Percentiles rank a stretch among this genome's conserved stretches.
phyloP scores from a whole-genome alignment of 768 basidiomycete genomes.

The Leucosporidium creatinivorum region DNA sequence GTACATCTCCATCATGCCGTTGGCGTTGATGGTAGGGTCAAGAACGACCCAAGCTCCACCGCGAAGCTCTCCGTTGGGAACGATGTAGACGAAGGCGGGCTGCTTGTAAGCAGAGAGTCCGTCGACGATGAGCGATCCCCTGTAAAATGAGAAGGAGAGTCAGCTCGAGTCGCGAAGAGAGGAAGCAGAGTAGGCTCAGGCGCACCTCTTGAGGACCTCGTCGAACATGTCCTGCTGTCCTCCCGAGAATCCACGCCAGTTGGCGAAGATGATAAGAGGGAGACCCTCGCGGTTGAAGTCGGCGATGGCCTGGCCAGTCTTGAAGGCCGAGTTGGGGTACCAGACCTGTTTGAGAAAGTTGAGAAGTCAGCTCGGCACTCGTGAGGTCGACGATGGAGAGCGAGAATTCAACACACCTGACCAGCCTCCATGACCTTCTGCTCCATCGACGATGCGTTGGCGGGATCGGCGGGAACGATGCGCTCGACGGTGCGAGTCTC shows the following conservation, averaged over 20 bases:
- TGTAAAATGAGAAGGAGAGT: constrained; percentile 2
- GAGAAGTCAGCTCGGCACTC: neutral
- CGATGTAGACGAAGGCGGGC: constrained; percentile 95
- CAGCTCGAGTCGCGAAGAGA: neutral
- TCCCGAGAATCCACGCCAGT: constrained; percentile 99
- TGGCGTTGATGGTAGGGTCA: constrained; percentile 91
- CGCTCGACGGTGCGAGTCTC: constrained; percentile 97
- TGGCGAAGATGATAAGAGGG: constrained; percentile 96
- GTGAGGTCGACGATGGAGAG: too few species aligned
- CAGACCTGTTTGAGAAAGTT: constrained; percentile 53
- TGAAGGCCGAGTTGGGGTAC: constrained; percentile 99
- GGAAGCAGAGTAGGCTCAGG: neutral
- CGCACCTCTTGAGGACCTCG: constrained; percentile 37
- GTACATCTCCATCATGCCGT: constrained; percentile 88
- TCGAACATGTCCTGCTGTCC: constrained; percentile 91
- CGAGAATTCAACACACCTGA: constrained; percentile 45
- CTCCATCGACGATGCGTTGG: constrained; percentile 92
- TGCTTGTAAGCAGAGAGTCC: constrained; percentile 94
- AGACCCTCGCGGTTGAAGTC: constrained; percentile 96
- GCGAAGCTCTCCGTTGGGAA: constrained; percentile 95
- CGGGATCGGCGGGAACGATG: constrained; percentile 92
- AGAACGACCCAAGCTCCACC: constrained; percentile 99
- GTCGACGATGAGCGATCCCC: constrained; percentile 68
- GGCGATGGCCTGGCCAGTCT: constrained; percentile 98
- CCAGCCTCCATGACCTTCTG: constrained; percentile 99